These are phyloP conservation scores for Amoeboaphelidium protococcarum DNA, from an alignment of 371 early-diverging fungal species.

Conservation along the genomic window DNA sequence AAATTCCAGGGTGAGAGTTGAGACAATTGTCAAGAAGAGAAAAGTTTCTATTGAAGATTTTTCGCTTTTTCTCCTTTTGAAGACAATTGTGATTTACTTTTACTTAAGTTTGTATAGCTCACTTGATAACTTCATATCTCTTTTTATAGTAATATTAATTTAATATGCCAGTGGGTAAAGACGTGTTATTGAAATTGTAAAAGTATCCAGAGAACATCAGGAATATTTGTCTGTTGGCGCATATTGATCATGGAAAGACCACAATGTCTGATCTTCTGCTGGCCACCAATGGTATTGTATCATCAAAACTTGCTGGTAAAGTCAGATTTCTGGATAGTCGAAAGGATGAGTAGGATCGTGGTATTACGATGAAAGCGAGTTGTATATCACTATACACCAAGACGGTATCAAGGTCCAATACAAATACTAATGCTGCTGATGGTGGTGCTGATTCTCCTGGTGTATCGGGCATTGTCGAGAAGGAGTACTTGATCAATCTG, in stretches of 20 bases:
- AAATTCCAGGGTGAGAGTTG: too few relatives aligned
- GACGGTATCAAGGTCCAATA: conserved; percentile 15
- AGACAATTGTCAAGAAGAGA: too few relatives aligned
- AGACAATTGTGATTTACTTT: too few relatives aligned
- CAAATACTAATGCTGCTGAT: not conserved
- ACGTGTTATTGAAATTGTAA: not conserved
- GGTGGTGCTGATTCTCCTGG: not conserved
- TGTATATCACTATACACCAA: conserved; percentile 77
- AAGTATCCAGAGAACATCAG: conserved; percentile 4
- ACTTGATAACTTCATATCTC: too few relatives aligned
- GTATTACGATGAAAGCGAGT: conserved; percentile 98
- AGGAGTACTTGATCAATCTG: conserved; percentile 73
- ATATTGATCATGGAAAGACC: conserved; percentile 54
- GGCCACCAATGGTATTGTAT: conserved; percentile 92
- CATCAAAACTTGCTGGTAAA: conserved; percentile 83
- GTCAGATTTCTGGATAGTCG: conserved; percentile 95
- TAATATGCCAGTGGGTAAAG: too few relatives aligned
- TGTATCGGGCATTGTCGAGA: not conserved
- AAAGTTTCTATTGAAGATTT: too few relatives aligned
- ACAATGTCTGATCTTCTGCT: conserved; percentile 93
- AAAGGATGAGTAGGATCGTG: conserved; percentile 96
- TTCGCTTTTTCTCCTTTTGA: too few relatives aligned
- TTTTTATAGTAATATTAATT: too few relatives aligned
- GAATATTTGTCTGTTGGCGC: conserved; percentile 1
- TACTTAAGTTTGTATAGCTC: too few relatives aligned